These are phyloP conservation scores for Aspergillus carlsbadensis DNA, from an alignment of 495 filamentous ascomycete species.

Conservation along the genomic window DNA sequence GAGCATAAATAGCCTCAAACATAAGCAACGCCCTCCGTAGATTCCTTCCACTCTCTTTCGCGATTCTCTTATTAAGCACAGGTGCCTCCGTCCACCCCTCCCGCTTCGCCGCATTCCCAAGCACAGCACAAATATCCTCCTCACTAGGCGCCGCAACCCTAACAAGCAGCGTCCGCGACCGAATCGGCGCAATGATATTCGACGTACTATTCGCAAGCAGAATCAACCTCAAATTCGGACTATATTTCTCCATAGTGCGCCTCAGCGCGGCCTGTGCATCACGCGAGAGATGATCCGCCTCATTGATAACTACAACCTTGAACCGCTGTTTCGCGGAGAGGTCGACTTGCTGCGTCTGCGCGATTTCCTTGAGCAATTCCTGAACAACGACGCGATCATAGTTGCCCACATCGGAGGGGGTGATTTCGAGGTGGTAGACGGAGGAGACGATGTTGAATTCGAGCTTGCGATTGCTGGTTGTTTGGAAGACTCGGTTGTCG, in stretches of 20 bases:
- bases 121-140: constrained; percentile 74
- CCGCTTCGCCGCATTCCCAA: constrained; percentile 69
- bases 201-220: constrained; percentile 91
- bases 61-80: constrained; percentile 77
- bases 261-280: constrained; percentile 95
- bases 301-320: constrained; percentile 98
- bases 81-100: constrained; percentile 73
- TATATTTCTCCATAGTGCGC: constrained; percentile 99
- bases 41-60: constrained; percentile 89
- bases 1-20: constrained; percentile 94
- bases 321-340: constrained; percentile 83
- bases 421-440: constrained; percentile 97
- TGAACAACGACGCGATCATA: constrained; percentile 95
- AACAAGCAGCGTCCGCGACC: constrained; percentile 83
- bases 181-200: constrained; percentile 96
- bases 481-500: constrained; percentile 93
- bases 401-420: constrained; percentile 93
- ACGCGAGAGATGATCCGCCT: constrained; percentile 91
- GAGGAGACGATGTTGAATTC: constrained; percentile 98
- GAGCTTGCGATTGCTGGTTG: constrained; percentile 89
- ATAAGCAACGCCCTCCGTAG: constrained; percentile 86
- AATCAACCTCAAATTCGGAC: constrained; percentile 87
- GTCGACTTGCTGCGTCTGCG: constrained; percentile 98
- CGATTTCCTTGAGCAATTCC: constrained; percentile 94
- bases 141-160: constrained; percentile 88